Base-by-base conservation (phyloP, 495 filamentous ascomycete species). In the Aspergillus bridgeri region DNA sequence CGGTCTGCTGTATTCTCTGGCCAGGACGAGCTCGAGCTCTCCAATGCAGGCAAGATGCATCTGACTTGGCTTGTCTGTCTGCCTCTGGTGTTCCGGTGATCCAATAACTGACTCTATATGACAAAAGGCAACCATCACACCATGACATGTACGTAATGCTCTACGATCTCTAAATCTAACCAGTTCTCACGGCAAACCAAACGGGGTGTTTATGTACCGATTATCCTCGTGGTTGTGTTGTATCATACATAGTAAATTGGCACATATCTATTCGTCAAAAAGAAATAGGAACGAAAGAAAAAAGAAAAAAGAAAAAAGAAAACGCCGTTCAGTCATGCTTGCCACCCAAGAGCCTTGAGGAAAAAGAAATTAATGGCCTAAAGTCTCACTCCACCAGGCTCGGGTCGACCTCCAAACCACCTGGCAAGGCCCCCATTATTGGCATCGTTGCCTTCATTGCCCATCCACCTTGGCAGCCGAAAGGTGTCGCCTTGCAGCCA, bases 391-490 rank as follows among this genome's bases (percentile, higher is more conserved):
- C 75, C 68, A 43, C 81, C 81, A 68, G 81, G 78, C 27, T 69
- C 70, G 29, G 76, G 67, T 53, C 82, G 70, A 5, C 83, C 81
- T 38, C 83, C 82, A 70, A 86, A 85, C 68, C 81, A 76, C 50
- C 80, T 68, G 17, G 70, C 70, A 20, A 69, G 68, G 7, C 69
- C 63, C 19, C 73, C 75, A n/a, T 69, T 70, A n/a, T 69, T 70
- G 18, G 68, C 62, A 29, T 72, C 73, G 42, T 70, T 69, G 45
- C 66, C 65, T 17, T 68, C 67, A 21, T 48, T 62, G 2, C 64
- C 67, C 86, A 96, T 89, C 92, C 92, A 96, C 59, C 87, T 90
- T 3, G 91, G 92, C 65, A 85, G 79, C 67, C 88, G 88, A 64
- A 90, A 81, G 17, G 82, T 74, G 52, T 88, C 81, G 20, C 84